phyloP scores from a whole-genome alignment of 352 stramenopile genomes.

The Pythium catenulatum region DNA sequence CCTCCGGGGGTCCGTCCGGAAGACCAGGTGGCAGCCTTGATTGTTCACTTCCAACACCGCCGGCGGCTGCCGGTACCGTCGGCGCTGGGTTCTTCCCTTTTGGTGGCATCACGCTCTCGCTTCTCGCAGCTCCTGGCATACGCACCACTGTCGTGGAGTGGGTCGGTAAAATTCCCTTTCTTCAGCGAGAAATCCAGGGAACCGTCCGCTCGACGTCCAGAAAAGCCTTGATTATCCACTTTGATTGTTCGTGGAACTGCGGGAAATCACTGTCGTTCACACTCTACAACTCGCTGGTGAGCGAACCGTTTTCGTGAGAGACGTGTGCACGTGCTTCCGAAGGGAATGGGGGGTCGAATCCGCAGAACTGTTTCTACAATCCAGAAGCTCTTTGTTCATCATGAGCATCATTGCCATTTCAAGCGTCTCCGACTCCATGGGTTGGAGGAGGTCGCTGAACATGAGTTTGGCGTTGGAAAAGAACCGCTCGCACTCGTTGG shows the following conservation, averaged over 20 bases:
- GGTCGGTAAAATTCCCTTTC: background rate
- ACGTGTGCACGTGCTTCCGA: background rate
- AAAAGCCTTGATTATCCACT: background rate
- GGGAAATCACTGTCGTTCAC: background rate
- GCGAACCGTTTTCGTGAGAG: background rate
- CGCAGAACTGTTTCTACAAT: background rate
- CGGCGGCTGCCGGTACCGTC: too few relatives aligned
- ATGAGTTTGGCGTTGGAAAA: slow-evolving; percentile 32
- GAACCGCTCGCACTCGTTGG: slow-evolving; percentile 44
- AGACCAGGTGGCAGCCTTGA: too few relatives aligned
- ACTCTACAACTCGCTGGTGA: background rate
- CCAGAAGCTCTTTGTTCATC: background rate
- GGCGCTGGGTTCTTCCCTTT: too few relatives aligned
- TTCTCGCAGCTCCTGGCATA: too few relatives aligned
- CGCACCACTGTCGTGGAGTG: background rate
- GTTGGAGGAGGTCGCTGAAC: slow-evolving; percentile 22
- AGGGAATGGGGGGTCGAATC: background rate
- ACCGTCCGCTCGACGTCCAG: background rate
- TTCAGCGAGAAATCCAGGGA: background rate
- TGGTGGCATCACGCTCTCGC: too few relatives aligned
- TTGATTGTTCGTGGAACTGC: background rate
- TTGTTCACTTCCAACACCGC: too few relatives aligned
- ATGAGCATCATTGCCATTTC: slow-evolving; percentile 32
- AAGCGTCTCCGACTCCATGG: slow-evolving; percentile 43
- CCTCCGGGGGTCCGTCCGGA: too few relatives aligned